These are phyloP conservation scores for Nigrospora oryzae DNA, from an alignment of 2,329 filamentous ascomycete genomes.

Conservation along the genomic window DNA sequence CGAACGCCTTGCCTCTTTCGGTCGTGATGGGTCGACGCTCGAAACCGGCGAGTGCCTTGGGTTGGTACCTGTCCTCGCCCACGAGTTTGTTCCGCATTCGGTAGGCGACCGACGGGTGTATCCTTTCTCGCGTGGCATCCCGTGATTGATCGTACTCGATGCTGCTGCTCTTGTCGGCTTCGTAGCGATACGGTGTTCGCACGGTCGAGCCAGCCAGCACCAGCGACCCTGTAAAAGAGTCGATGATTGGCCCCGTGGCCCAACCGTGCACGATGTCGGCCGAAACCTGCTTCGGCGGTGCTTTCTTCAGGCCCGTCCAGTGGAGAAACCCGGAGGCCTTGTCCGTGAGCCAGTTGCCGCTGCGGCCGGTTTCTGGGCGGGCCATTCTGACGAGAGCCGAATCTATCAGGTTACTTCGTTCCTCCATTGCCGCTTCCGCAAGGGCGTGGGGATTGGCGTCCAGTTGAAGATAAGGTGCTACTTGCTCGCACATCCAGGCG, in stretches of 20 bases:
- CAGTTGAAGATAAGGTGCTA: constrained; percentile 6
- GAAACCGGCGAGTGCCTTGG: constrained; percentile 3
- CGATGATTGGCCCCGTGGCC: constrained; percentile 7
- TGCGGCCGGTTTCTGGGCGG: background rate
- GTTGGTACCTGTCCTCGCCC: background rate
- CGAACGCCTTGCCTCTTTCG: background rate
- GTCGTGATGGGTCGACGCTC: background rate
- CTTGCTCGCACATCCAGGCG: constrained; percentile 9
- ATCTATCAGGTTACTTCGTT: constrained; percentile 4
- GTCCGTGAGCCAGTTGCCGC: background rate
- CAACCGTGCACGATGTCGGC: constrained; percentile 5
- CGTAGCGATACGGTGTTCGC: constrained; percentile 5
- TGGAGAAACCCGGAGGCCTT: background rate
- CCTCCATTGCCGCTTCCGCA: constrained; percentile 1
- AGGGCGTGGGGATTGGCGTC: background rate
- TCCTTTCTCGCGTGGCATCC: constrained; percentile 3
- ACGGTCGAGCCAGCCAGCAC: constrained; percentile 1
- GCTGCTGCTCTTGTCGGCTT: background rate
- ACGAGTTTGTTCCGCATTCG: background rate
- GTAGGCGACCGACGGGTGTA: constrained; percentile 6
- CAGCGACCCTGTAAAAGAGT: constrained; percentile 4
- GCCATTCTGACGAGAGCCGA: background rate
- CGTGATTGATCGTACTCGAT: background rate
- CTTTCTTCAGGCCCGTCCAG: constrained; percentile 1
- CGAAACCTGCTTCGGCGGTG: background rate